Base-by-base conservation (phyloP, 2,329 filamentous ascomycete species). In the Sporothrix euskadiensis region DNA sequence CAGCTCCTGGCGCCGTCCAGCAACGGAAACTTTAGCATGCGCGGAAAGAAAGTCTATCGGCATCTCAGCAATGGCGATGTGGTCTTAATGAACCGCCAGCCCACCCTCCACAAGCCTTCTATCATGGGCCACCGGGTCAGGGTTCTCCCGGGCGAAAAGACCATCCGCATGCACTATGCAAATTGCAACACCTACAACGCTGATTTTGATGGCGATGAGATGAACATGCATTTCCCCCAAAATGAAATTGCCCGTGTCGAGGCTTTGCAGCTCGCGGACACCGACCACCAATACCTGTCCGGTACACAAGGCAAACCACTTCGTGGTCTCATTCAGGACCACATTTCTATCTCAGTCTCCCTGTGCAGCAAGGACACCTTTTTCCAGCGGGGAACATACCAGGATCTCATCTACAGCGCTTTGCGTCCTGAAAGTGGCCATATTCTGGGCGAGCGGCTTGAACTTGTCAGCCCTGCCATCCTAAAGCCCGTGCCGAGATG, bases 161-260 rank as follows among this genome's bases (percentile, higher is more conserved):
- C 96, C 0, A 94, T 99, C 80, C 94, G 96, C 77, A 98, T 99
- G 95, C 96, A 99, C 84, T 99, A 99, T 83, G 95, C 96, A 78
- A 99, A 99, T 81, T 98, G 96, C 82, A 99, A 99, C 80, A 98
- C 96, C 0, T 99, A 99, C 86, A 99, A 99, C 78, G 96, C 96
- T 44, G 96, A 99, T 86, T 99, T 99, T 80, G 97, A 99, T 79
- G 96, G 96, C 81, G 96, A 99, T 80, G 96, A 99, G 82, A 99
- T 99, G 96, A 99, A 99, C 82, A 97, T 99, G 94, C 96, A 99
- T 83, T 98, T 99, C 79, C 96, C 96, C 1, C 96, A 99, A 78
- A 98, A 97, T 78, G 97, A 98, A 80, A 87, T 98, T 76, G 96
- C 96, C 19, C 88, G 96, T 77, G 93, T 95, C 1, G 96, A 99